phyloP scores from a whole-genome alignment of 768 basidiomycete genomes.

The Pleurotus tuber-regium region DNA sequence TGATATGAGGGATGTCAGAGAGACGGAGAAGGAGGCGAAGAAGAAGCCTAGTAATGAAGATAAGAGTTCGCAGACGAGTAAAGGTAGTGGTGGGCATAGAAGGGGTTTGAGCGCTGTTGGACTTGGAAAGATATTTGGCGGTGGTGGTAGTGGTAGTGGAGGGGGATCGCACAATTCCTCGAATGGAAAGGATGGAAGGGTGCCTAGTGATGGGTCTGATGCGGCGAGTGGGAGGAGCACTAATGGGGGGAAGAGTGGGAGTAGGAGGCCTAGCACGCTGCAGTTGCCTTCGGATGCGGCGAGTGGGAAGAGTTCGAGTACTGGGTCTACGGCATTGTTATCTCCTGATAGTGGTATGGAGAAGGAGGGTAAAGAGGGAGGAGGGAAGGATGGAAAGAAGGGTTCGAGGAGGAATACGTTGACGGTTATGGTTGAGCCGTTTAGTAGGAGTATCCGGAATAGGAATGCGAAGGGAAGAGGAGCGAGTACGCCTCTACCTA shows the following conservation, averaged over 20 bases:
- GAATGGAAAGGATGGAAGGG: conserved; percentile 37
- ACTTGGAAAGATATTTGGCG: conserved; percentile 70
- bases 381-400: conserved; percentile 40
- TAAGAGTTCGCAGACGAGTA: conserved; percentile 25
- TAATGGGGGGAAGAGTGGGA: conserved; percentile 16
- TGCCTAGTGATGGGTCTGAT: conserved; percentile 39
- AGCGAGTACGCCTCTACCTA: conserved; percentile 25
- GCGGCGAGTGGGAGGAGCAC: too few relatives aligned
- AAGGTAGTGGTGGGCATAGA: conserved; percentile 50
- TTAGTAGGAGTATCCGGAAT: conserved; percentile 54
- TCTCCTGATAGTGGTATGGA: conserved; percentile 20
- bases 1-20: too few relatives aligned
- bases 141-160: too few relatives aligned
- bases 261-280: conserved; percentile 10
- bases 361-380: conserved; percentile 25
- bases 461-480: conserved; percentile 31
- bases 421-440: conserved; percentile 82
- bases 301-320: conserved; percentile 16
- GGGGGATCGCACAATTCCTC: conserved; percentile 30
- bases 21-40: conserved; percentile 19
- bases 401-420: conserved; percentile 78
- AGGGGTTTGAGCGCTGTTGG: conserved; percentile 70
- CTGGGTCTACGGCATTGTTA: conserved; percentile 20
- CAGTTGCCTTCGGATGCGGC: conserved; percentile 10
- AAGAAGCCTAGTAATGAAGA: conserved; percentile 5